These are phyloP conservation scores for Lactifluus hygrophoroides DNA, from an alignment of 768 basidiomycete species.

Conservation along the genomic window DNA sequence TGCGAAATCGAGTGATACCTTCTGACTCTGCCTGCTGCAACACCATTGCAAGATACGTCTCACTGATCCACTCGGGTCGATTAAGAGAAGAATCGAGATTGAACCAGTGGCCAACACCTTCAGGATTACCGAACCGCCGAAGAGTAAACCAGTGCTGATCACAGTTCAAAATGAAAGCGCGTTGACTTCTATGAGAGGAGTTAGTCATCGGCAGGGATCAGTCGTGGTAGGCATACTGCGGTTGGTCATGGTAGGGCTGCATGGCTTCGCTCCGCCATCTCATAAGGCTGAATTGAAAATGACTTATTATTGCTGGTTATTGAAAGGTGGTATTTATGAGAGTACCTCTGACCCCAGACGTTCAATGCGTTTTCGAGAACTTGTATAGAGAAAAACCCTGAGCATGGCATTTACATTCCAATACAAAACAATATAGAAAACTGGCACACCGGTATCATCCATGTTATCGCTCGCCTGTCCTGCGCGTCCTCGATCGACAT, in stretches of 20 bases:
- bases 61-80: conserved; percentile 75
- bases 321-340: background rate
- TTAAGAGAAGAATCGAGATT: conserved; percentile 73
- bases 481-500: conserved; percentile 42
- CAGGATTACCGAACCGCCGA: conserved; percentile 61
- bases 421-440: background rate
- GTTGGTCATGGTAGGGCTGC: conserved; percentile 62
- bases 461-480: conserved; percentile 60
- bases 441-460: conserved; percentile 72
- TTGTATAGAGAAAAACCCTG: conserved; percentile 89
- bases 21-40: conserved; percentile 81
- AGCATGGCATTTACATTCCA: background rate
- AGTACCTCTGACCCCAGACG: conserved; percentile 76
- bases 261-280: conserved; percentile 82
- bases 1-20: conserved; percentile 37
- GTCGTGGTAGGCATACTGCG: conserved; percentile 49
- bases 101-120: conserved; percentile 70
- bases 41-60: conserved; percentile 76
- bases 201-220: conserved; percentile 9
- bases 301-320: background rate
- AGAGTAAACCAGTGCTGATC: conserved; percentile 87
- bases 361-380: conserved; percentile 78
- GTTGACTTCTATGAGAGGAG: conserved; percentile 48
- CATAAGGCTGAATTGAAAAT: conserved; percentile 44
- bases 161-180: conserved; percentile 82